A percentile compares a stretch with the other conserved stretches of the same genome.
These are phyloP conservation scores for Aspergillus neotritici DNA, from an alignment of 2,329 filamentous ascomycete genomes.

Conservation along the genomic window DNA sequence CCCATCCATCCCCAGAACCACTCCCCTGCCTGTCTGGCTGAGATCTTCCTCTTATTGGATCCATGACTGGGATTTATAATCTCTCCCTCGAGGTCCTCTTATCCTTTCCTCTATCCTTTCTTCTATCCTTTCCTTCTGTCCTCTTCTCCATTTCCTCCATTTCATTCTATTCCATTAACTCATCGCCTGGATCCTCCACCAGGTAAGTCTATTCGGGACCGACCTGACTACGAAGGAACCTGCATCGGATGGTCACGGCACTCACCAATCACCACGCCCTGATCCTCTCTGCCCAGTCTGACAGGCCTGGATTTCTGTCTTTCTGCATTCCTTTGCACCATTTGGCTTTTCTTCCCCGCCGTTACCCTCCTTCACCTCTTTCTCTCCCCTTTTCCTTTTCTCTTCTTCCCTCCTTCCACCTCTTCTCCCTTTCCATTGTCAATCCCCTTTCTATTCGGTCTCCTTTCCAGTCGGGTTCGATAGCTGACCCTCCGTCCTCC, in stretches of 20 bases:
- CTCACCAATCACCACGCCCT: background rate
- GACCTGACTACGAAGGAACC: background rate
- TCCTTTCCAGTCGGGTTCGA: constrained; percentile 6
- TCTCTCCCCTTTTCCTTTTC: constrained; percentile 4
- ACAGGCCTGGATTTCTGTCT: too few species aligned
- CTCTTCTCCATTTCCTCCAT: background rate
- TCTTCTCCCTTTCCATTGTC: background rate
- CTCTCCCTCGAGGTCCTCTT: too few species aligned
- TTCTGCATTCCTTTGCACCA: background rate
- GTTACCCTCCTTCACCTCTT: constrained; percentile 11
- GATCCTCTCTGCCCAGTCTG: background rate
- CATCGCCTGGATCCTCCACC: background rate
- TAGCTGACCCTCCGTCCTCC: constrained; percentile 14
- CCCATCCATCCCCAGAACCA: too few species aligned
- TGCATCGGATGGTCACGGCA: constrained; percentile 3
- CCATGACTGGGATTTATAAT: constrained; percentile 7
- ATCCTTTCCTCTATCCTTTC: background rate
- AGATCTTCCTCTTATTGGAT: constrained; percentile 2
- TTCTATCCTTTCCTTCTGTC: background rate
- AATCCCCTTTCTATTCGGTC: background rate
- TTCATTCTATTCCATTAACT: too few species aligned
- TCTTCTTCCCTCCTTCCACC: background rate
- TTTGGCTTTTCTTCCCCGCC: constrained; percentile 3
- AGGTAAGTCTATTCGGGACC: too few species aligned
- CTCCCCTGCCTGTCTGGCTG: constrained; percentile 9